Evolutionary conservation across 345 rosid species (phyloP).

Genomic region (Eucalyptus paniculata): DNA sequence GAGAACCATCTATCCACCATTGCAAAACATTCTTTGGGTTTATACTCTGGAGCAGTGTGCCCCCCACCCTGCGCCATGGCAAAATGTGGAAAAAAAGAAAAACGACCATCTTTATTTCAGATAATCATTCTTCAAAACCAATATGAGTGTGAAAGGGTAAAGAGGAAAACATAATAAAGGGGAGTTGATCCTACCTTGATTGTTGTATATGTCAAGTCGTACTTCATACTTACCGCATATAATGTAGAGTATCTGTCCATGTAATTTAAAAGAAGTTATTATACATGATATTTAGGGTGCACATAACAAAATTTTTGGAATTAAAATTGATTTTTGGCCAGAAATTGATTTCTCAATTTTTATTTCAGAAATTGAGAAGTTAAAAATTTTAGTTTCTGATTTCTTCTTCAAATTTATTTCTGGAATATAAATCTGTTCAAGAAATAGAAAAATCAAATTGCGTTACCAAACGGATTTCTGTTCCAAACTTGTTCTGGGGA

Average conservation of each 20-base stretch:
- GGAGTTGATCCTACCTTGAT: not conserved
- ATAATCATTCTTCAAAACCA: too few relatives aligned
- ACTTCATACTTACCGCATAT: not conserved
- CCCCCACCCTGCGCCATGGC: not conserved
- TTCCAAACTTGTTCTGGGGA: rapidly evolving
- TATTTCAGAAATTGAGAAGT: too few relatives aligned
- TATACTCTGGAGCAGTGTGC: not conserved
- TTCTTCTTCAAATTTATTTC: too few relatives aligned
- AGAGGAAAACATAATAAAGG: not conserved
- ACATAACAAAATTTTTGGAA: too few relatives aligned
- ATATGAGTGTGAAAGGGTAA: not conserved
- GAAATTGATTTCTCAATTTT: too few relatives aligned
- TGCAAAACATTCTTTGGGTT: not conserved
- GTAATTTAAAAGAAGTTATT: not conserved
- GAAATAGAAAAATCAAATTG: too few relatives aligned
- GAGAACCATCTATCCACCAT: not conserved
- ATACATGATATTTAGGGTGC: too few relatives aligned
- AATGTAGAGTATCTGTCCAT: not conserved
- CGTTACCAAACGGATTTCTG: too few relatives aligned
- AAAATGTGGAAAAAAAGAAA: too few relatives aligned
- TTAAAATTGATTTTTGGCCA: rapidly evolving
- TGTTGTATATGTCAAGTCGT: not conserved
- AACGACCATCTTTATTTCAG: not conserved
- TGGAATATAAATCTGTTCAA: too few relatives aligned
- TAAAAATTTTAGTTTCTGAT: too few relatives aligned